phyloP scores from a whole-genome alignment of 225 moss, liverwort and hornwort genomes.

The Rhytidiadelphus loreus region DNA sequence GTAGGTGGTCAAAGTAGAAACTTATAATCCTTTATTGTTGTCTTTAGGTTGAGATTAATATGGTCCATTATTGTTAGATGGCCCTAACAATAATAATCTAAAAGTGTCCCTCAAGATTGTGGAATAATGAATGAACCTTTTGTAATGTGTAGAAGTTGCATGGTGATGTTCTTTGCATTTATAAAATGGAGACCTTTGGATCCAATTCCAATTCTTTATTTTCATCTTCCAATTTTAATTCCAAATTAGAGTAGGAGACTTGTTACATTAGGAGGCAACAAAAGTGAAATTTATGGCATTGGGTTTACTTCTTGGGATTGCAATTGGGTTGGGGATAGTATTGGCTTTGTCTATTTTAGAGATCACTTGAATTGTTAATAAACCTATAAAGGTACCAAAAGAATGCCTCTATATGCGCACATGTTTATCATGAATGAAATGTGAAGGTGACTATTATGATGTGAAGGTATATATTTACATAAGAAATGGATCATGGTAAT shows the following conservation, averaged over 20 bases:
- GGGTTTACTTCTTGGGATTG: no score
- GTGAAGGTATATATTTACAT: not conserved
- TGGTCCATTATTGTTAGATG: not conserved
- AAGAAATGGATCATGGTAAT: not conserved
- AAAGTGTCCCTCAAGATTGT: not conserved
- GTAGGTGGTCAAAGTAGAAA: not conserved
- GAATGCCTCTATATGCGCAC: not conserved
- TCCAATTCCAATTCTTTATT: not conserved
- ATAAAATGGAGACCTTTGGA: not conserved
- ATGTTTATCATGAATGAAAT: not conserved
- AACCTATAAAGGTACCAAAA: not conserved
- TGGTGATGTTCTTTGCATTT: not conserved
- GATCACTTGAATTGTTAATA: not conserved
- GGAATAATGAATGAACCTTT: not conserved
- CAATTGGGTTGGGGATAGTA: not conserved
- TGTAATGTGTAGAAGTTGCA: not conserved
- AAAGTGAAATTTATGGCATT: not conserved
- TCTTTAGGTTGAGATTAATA: not conserved
- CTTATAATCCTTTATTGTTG: not conserved
- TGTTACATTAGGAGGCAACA: not conserved
- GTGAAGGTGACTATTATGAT: not conserved
- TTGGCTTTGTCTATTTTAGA: not conserved
- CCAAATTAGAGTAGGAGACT: accelerated
- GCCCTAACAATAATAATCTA: not conserved
- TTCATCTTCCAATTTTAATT: not conserved